Evolutionary conservation across 441 rosid genomes (phyloP), one percentile per base, ranked within the genome.

Genomic region (Gossypium gossypioides): DNA sequence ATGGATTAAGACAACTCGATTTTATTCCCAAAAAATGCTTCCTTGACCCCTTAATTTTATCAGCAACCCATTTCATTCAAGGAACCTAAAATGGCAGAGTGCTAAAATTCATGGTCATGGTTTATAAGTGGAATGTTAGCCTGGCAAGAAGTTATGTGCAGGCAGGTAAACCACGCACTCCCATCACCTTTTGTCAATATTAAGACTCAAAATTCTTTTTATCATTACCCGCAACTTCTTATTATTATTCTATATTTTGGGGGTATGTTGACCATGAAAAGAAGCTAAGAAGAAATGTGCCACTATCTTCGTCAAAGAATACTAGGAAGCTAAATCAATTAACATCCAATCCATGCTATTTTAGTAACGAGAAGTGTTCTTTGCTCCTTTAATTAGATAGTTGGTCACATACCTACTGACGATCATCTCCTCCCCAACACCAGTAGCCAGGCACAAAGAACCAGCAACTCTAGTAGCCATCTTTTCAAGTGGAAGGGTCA

Each of bases 401-500:
- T 29, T 3, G 18, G 9, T 51, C 16, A 52, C 76, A 50, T 68
- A 95, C 99, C 91, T 90, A 77, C 76, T 86, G 58, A 93, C 99
- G 79, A 96, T 91, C 99, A 93, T 93, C 79, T 93, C 99, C 8
- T 91, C 98, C 68, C 98, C 99, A 15, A 93, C 84, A 44, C 99
- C 99, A 78, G 97, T 93, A 71, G 99, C 96, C 64, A 88, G 86
- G 78, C 96, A 96, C 46, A 96, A 83, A 22, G 99, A 93, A 71
- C 99, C 99, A 77, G 99, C 98, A 72, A 96, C 98, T 75, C 99
- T 84, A 5, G 99, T 91, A 21, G 98, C 99, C 99, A 96, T 96
- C 84, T 92, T 96, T 81, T 96, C 94, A 16, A 96, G 96, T 3
- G 99, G 99, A 66, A 86, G 78, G 27, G 99, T 96, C 77, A 96